These are phyloP conservation scores for Prunus kanzakura DNA, from an alignment of 306 rosid genomes.

Conservation along the genomic window DNA sequence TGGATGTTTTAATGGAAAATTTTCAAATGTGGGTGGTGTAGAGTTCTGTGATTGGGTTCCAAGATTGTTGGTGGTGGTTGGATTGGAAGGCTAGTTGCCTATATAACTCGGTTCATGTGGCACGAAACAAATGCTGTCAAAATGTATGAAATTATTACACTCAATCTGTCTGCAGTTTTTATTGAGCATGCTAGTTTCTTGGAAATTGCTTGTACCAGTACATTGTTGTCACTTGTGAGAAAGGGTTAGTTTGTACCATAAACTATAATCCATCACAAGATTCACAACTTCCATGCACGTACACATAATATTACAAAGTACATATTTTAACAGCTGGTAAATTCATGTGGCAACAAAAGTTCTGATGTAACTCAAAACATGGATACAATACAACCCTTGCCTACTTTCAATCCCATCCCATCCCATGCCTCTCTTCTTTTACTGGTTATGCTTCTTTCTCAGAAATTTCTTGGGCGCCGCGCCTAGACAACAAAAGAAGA, in stretches of 20 bases:
- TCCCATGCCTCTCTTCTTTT: background rate
- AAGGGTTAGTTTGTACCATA: background rate
- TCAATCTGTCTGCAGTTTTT: background rate
- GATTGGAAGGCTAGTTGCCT: background rate
- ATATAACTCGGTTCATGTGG: conserved; percentile 9
- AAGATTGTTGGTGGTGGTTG: background rate
- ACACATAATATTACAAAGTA: background rate
- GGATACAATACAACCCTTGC: background rate
- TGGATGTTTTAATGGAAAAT: background rate
- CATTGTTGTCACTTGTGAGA: background rate
- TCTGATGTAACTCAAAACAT: background rate
- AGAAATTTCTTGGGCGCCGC: conserved; percentile 15
- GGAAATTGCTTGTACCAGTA: conserved; percentile 22
- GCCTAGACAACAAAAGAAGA: background rate
- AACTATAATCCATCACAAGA: background rate
- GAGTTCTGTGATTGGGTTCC: conserved; percentile 3
- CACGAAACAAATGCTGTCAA: background rate
- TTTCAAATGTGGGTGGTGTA: background rate
- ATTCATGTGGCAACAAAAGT: background rate
- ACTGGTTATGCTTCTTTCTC: background rate
- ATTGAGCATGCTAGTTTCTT: conserved; percentile 11
- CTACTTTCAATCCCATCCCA: background rate
- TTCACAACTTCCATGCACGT: background rate
- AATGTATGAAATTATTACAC: background rate
- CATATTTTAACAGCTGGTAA: background rate